Evolutionary conservation across 768 basidiomycete genomes (phyloP), one percentile per base, ranked within the genome.

Genomic region (Phaeotremella fagi): DNA sequence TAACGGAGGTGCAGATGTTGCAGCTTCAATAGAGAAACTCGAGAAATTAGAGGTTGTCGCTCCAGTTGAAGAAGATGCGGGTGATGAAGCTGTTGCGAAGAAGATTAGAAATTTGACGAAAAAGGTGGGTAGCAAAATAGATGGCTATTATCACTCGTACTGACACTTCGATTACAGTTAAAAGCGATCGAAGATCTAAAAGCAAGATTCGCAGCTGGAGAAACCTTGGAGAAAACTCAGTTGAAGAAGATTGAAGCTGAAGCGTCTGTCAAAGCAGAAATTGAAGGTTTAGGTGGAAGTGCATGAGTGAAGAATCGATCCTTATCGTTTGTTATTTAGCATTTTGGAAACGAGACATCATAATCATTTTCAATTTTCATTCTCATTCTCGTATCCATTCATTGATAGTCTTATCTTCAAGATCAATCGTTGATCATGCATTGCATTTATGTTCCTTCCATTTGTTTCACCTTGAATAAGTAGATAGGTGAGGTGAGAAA

Each of bases 141-240:
- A 26, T 18, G 36, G 16, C 47, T 35, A 5, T 18, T 49, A 3
- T 6, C 43, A 3, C 42, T 15, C 23, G 50, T 31, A 9, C n/a
- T 51, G 7, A 33, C 16, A 7, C 16, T 6, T 7, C 9, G 18
- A 14, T 12, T 7, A 31, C 61, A 95, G 91, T 80, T 99, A 61
- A 97, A 95, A 74, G 94, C 94, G n/a, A 98, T 99, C 61, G 90
- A 97, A 20, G 92, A 98, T 68, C 82, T 99, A 45, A 98, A 97
- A 78, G 88, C 88, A 61, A 90, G 91, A 78, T 81, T 83, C 24
- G 85, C 82, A 68, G 82, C 87, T 29, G 94, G 95, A 0, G 92
- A 98, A 73, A 82, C 85, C 50, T 80, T 99, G 26, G 94, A 99
- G 75, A 85, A 85, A 52, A 99, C 94, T 16, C 94, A 99, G 75